These are phyloP conservation scores for Biscutella laevigata DNA, from an alignment of 441 rosid species.

Conservation along the genomic window DNA sequence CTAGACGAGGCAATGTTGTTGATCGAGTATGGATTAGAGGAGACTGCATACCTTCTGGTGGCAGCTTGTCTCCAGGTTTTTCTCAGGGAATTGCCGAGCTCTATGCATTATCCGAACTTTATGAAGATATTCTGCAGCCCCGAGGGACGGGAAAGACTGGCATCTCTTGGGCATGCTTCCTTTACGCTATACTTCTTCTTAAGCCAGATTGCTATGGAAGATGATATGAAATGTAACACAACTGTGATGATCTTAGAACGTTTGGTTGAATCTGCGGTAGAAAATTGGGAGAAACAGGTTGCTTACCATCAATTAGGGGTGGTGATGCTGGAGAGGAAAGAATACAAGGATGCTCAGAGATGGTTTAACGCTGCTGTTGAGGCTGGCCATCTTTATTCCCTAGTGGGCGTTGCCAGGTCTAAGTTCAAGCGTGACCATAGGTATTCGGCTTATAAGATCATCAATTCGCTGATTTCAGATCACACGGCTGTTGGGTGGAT, in stretches of 20 bases:
- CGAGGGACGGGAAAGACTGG: slow-evolving; percentile 60
- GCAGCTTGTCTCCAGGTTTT: slow-evolving; percentile 84
- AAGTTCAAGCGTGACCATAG: slow-evolving; percentile 83
- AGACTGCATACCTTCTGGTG: slow-evolving; percentile 61
- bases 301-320: slow-evolving; percentile 80
- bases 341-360: slow-evolving; percentile 75
- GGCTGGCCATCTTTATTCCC: slow-evolving; percentile 69
- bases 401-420: slow-evolving; percentile 75
- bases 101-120: slow-evolving; percentile 52
- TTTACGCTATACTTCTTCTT: slow-evolving; percentile 73
- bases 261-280: slow-evolving; percentile 59
- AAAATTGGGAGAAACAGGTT: slow-evolving; percentile 78
- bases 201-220: slow-evolving; percentile 78
- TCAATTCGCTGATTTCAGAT: slow-evolving; percentile 57
- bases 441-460: slow-evolving; percentile 82
- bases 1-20: slow-evolving; percentile 57
- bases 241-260: slow-evolving; percentile 90
- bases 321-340: slow-evolving; percentile 83
- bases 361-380: slow-evolving; percentile 72
- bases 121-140: slow-evolving; percentile 57
- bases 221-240: slow-evolving; percentile 70
- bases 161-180: slow-evolving; percentile 64
- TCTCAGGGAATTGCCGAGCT: slow-evolving; percentile 68
- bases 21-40: slow-evolving; percentile 79
- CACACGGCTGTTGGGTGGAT: slow-evolving; percentile 74